Percentiles rank a stretch among this genome's conserved stretches.
phyloP scores from a whole-genome alignment of 2,329 filamentous ascomycete species.

The Thermoascus crustaceus region DNA sequence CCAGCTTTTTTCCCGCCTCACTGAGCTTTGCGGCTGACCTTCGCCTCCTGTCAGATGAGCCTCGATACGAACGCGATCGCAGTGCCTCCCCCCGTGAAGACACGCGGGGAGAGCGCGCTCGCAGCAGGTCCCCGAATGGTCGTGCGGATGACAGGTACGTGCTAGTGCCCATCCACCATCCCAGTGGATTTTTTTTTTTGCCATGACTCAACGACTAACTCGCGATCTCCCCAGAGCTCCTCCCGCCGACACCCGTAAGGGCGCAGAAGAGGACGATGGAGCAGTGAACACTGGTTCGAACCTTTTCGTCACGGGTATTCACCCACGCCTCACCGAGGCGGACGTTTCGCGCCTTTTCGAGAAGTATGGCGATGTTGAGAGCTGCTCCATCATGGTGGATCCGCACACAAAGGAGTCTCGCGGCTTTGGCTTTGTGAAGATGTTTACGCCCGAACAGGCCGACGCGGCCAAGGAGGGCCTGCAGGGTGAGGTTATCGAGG shows the following conservation, averaged over 20 bases:
- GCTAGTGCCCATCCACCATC: no score
- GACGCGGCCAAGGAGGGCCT: constrained; percentile 95
- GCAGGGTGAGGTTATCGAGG: constrained; percentile 90
- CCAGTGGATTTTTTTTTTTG: neutral
- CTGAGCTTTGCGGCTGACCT: no score
- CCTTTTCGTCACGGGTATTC: constrained; percentile 96
- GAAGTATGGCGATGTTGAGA: constrained; percentile 98
- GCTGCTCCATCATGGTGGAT: constrained; percentile 99
- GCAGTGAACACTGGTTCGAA: constrained; percentile 92
- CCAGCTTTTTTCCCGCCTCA: no score
- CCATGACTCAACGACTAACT: neutral
- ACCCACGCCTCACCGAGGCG: constrained; percentile 79
- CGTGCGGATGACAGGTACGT: constrained; percentile 46
- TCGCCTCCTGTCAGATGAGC: constrained; percentile 41
- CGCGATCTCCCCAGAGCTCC: constrained; percentile 31
- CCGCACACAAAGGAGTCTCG: constrained; percentile 97
- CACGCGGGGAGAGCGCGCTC: constrained; percentile 46
- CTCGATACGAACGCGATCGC: constrained; percentile 58
- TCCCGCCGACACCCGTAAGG: constrained; percentile 40
- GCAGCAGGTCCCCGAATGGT: constrained; percentile 57
- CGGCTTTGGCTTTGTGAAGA: constrained; percentile 98
- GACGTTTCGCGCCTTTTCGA: constrained; percentile 94
- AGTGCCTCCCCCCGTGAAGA: constrained; percentile 58
- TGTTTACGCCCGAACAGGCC: constrained; percentile 89
- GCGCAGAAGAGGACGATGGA: constrained; percentile 61